Evolutionary conservation across 176 grass and related monocot species (phyloP).

Genomic region (Phragmites australis): DNA sequence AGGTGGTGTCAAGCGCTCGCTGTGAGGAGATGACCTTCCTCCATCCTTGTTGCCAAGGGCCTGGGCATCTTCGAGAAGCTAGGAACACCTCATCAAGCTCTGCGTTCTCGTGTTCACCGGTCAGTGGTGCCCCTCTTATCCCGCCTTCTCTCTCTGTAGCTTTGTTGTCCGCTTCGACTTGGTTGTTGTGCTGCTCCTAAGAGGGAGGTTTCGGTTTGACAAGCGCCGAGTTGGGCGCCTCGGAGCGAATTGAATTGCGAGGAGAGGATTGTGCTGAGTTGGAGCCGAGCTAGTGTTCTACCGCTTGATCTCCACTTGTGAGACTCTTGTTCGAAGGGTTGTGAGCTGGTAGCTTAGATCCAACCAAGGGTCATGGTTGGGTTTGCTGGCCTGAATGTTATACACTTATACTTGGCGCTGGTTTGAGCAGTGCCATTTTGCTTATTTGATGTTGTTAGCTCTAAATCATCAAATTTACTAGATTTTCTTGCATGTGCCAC

Average conservation of each 20-base stretch:
- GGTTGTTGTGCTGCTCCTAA: neutral
- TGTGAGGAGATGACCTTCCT: constrained; percentile 75
- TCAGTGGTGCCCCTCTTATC: neutral
- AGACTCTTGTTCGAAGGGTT: neutral
- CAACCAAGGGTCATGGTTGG: neutral
- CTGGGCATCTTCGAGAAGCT: constrained; percentile 97
- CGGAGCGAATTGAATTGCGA: no score
- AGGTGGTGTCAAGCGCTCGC: constrained; percentile 59
- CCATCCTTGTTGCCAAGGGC: constrained; percentile 94
- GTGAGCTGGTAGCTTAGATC: constrained; percentile 36
- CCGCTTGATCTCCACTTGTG: neutral
- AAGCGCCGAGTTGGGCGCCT: no score
- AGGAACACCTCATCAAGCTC: constrained; percentile 79
- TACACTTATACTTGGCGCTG: neutral
- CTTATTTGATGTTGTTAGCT: neutral
- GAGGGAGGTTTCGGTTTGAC: no score
- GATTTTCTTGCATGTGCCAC: neutral
- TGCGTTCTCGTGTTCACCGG: constrained; percentile 82
- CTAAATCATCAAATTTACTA: neutral
- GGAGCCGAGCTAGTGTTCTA: neutral
- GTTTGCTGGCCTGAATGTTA: neutral
- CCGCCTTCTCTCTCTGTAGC: neutral
- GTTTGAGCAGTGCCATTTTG: constrained; percentile 13
- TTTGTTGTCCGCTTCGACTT: neutral
- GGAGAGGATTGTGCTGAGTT: neutral